Base-by-base conservation (phyloP, 2,329 filamentous ascomycete species). In the Microdochium paspali region DNA sequence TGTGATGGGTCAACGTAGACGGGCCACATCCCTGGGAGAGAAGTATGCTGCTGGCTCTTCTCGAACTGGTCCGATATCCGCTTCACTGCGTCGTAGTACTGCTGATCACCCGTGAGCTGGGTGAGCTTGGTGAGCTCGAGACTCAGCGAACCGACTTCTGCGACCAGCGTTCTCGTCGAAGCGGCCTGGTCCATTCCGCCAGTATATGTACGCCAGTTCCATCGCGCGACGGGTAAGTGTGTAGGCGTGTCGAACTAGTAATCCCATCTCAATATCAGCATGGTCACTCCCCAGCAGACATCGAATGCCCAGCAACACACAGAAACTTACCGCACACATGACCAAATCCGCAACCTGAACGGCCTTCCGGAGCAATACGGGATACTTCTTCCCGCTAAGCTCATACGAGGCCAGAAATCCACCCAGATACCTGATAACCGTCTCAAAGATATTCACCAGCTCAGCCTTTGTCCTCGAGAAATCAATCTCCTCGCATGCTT, bases 331-430 rank as follows among this genome's bases (percentile, higher is more conserved):
- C 2, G 79, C 79, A 23, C 75, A 73, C 58, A 85, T 81, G 23
- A 87, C 66, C 58, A 86, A 64, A 49, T 83, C 76, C 20, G 75
- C 82, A 10, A 86, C 68, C 62, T 85, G 79, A 1, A 70, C 66
- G 1, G 82, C 80, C 60, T 86, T 85, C 35, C 65, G 65, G 32
- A 86, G 66, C 46, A 86, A 61, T n/a, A 68, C 66, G 24, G 73
- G 65, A 51, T 70, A 68, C 49, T 73, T 66, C 47, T 71, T 71
- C 28, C 68, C 70, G 55, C 80, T 85, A 21, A 87, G 61, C 57
- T 87, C 84, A 58, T 85, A 85, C 1, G 84, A 83, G n/a, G 79
- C 76, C 47, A 87, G 57, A 47, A 87, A 72, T 1, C 84, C 83
- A 13, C 84, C 84, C 0, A 87, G 71, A 57, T 87, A 87, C 39